A percentile compares a stretch with the other conserved stretches of the same genome.
These are phyloP conservation scores for Leishmania martiniquensis DNA, from an alignment of 208 protist species.

Conservation along the genomic window DNA sequence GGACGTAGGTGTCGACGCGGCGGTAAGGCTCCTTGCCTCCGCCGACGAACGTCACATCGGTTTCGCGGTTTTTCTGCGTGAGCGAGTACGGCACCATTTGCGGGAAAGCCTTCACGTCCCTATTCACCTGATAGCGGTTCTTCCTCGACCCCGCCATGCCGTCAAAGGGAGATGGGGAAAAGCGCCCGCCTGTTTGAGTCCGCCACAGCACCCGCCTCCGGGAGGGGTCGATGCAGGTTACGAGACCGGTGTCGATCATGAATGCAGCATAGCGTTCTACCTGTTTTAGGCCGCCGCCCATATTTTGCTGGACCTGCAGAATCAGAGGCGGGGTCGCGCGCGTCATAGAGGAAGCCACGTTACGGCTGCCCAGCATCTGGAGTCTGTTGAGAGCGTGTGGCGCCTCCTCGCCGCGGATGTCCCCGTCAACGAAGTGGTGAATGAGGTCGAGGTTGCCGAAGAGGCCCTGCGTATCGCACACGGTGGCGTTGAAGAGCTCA, in stretches of 20 bases:
- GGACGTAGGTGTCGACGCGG: slow-evolving; percentile 73
- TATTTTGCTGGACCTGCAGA: slow-evolving; percentile 69
- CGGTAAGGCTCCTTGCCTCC: slow-evolving; percentile 50
- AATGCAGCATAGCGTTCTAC: slow-evolving; percentile 86
- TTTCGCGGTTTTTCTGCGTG: slow-evolving; percentile 45
- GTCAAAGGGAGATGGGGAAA: slow-evolving; percentile 32
- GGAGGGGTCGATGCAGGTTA: slow-evolving; percentile 84
- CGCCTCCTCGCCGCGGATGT: slow-evolving; percentile 50
- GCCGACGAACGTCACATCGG: slow-evolving; percentile 50
- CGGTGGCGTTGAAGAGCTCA: slow-evolving; percentile 66
- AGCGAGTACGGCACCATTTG: slow-evolving; percentile 80
- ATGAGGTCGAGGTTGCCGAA: slow-evolving; percentile 81
- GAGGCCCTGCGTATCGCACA: slow-evolving; percentile 84
- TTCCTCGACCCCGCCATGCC: slow-evolving; percentile 36
- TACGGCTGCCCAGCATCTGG: slow-evolving; percentile 84
- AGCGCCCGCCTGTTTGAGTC: slow-evolving; percentile 65
- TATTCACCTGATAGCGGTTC: slow-evolving; percentile 22
- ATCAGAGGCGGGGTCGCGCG: slow-evolving; percentile 69
- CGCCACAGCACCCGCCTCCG: slow-evolving; percentile 81
- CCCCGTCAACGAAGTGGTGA: slow-evolving; percentile 80
- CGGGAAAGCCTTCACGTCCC: slow-evolving; percentile 46
- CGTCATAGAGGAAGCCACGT: slow-evolving; percentile 58
- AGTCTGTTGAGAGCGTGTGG: slow-evolving; percentile 59
- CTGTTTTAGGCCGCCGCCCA: slow-evolving; percentile 53
- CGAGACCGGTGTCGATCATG: slow-evolving; percentile 83